These are phyloP conservation scores for Solanum chilense DNA, from an alignment of 257 asterid genomes.

Conservation along the genomic window DNA sequence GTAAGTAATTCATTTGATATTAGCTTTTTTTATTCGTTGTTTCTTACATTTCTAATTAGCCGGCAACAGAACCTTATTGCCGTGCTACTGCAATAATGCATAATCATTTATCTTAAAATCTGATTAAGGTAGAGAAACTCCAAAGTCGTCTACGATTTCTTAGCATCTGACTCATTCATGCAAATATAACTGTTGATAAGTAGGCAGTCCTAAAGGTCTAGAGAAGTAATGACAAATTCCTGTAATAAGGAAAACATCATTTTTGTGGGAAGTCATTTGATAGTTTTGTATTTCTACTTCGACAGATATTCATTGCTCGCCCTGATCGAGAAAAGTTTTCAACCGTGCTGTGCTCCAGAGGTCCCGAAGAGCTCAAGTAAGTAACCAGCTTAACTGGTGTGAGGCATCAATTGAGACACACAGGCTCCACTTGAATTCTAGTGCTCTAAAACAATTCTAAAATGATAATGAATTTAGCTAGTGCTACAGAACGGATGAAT, in stretches of 20 bases:
- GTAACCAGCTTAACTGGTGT: slow-evolving; percentile 3
- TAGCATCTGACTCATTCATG: not conserved
- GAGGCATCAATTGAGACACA: not conserved
- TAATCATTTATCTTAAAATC: not conserved
- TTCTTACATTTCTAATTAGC: not conserved
- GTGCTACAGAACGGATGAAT: slow-evolving; percentile 16
- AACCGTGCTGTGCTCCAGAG: slow-evolving; percentile 63
- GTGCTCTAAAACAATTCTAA: not conserved
- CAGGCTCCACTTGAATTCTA: not conserved
- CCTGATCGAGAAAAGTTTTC: slow-evolving; percentile 59
- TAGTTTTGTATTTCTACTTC: not conserved
- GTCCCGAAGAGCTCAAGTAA: slow-evolving; percentile 40
- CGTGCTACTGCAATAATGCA: not conserved
- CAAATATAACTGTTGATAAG: not conserved
- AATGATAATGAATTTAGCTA: not conserved
- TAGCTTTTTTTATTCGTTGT: not conserved
- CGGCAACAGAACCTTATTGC: not conserved
- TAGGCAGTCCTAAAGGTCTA: not conserved
- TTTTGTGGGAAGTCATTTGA: not conserved
- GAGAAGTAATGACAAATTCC: not conserved
- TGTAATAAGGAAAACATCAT: not conserved
- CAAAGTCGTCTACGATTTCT: not conserved
- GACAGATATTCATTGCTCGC: slow-evolving; percentile 75
- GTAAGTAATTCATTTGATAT: slow-evolving; percentile 34
- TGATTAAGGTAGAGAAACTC: not conserved